Percentiles rank a stretch among this genome's conserved stretches.
Evolutionary conservation across 73 alveolate genomes (phyloP).

Genomic region (Paramecium sonneborni): DNA sequence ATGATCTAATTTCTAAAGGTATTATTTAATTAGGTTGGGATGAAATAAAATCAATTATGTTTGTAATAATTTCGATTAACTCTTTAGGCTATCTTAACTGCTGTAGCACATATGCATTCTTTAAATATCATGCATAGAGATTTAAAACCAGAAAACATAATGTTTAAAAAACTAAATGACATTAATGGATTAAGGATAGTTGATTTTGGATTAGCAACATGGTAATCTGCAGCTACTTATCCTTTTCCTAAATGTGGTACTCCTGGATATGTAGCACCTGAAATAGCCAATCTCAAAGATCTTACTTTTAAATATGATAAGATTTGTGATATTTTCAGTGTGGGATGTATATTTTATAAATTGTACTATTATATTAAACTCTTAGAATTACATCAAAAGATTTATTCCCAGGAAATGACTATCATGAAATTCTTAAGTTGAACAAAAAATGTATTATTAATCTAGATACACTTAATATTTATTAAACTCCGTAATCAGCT

Average conservation of each 20-base stretch:
- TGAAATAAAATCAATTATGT: not conserved
- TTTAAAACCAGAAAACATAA: constrained; percentile 94
- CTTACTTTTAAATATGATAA: not conserved
- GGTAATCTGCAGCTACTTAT: not conserved
- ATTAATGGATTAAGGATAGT: constrained; percentile 39
- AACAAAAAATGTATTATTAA: constrained; percentile 9
- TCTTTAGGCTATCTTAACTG: constrained; percentile 69
- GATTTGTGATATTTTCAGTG: constrained; percentile 66
- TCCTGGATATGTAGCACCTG: constrained; percentile 84
- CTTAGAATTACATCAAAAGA: constrained; percentile 11
- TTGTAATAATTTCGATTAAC: not conserved
- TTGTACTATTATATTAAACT: not conserved
- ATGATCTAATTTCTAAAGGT: constrained; percentile 22
- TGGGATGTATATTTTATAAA: constrained; percentile 59
- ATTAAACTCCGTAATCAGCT: constrained; percentile 35
- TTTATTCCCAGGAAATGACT: constrained; percentile 19
- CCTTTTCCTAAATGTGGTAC: constrained; percentile 74
- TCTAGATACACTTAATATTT: constrained; percentile 6
- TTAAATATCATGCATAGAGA: constrained; percentile 93
- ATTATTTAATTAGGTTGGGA: constrained; percentile 12
- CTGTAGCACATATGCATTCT: constrained; percentile 82
- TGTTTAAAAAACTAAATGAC: constrained; percentile 63
- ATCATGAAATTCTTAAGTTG: constrained; percentile 28
- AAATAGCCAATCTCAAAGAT: constrained; percentile 69
- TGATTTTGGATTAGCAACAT: constrained; percentile 71